phyloP scores from a whole-genome alignment of 2,329 filamentous ascomycete species.

The Tolypocladium pustulatum region DNA sequence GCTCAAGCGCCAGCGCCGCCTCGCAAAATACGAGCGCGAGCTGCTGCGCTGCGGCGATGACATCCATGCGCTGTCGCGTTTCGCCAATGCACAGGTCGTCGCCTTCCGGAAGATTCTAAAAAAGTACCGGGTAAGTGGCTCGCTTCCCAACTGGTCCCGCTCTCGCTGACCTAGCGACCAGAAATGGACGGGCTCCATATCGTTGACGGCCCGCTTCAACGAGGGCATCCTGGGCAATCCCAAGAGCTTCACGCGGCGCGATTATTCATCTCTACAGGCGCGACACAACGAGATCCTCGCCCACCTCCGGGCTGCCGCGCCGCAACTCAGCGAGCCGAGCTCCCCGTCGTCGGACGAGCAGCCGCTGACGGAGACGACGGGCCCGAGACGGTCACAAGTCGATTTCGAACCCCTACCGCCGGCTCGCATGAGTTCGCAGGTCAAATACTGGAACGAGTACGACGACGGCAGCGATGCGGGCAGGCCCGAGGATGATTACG shows the following conservation, averaged over 20 bases:
- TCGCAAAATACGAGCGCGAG: conserved; percentile 43
- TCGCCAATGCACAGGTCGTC: conserved; percentile 61
- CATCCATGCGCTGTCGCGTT: conserved; percentile 58
- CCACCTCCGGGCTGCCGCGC: conserved; percentile 34
- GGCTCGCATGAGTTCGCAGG: conserved; percentile 15
- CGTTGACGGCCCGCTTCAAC: conserved; percentile 55
- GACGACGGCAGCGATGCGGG: conserved; percentile 65
- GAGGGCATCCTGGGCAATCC: conserved; percentile 54
- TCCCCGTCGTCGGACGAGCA: conserved; percentile 23
- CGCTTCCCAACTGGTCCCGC: neutral
- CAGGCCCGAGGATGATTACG: conserved; percentile 51
- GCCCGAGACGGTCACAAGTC: conserved; percentile 7
- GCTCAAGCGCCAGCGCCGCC: conserved; percentile 37
- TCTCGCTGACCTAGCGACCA: conserved; percentile 14
- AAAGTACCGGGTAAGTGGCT: conserved; percentile 58
- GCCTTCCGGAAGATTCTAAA: conserved; percentile 78
- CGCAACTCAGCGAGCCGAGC: conserved; percentile 26
- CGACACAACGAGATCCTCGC: conserved; percentile 40
- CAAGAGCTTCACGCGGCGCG: conserved; percentile 61
- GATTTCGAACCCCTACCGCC: conserved; percentile 21
- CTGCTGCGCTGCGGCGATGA: conserved; percentile 56
- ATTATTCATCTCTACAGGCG: conserved; percentile 43
- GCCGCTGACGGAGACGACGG: conserved; percentile 3
- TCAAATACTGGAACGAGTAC: conserved; percentile 77
- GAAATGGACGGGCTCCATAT: conserved; percentile 72